Base-by-base conservation (phyloP, 768 basidiomycete genomes). In the Leccinum variicolor region DNA sequence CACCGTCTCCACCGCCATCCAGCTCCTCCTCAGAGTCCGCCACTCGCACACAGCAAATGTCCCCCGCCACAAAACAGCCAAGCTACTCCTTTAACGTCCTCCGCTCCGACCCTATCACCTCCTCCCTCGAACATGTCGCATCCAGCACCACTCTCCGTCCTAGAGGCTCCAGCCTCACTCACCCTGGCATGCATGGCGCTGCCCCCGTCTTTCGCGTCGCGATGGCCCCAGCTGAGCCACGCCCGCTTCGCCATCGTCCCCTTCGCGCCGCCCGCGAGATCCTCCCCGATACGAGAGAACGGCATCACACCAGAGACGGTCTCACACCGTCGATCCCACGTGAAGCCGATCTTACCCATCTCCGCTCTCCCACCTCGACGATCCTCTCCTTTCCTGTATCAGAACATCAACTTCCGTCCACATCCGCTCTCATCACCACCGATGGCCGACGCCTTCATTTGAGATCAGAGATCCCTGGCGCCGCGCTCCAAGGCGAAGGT, bases 81-180 rank as follows among this genome's bases (percentile, higher is more conserved):
- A 46, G 34, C 26, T 76, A 72, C 63, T 77, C 77, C 2, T 81
- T 78, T 68, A 76, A 75, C 62, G 76, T 80, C n/a, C 71, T 78
- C 36, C 73, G 76, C 19, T 75, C 80, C 6, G 74, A 77, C 58
- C 78, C 79, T 26, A 45, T 73, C 54, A 72, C 69, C 3, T 63
- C 75, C 4, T 78, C 79, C 10, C 72, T 79, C 10, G 72, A 80
- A 53, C 80, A 79, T 48, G 72, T 79, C 50, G 67, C 76, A 8
- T 76, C 80, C 33, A 77, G 75, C 63, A 73, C 71, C 21, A 75
- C 75, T 6, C 69, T 74, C 19, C 74, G 73, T 36, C 75, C 70
- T 10, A 66, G 74, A 15, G 65, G 66, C 0, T 54, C 66, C 47
- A 21, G 56, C 0, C 66, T 61, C 0, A 7, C 56, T 14, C 62